These are phyloP conservation scores for Beta corolliflora DNA, from an alignment of 179 eudicot genomes.

Conservation along the genomic window DNA sequence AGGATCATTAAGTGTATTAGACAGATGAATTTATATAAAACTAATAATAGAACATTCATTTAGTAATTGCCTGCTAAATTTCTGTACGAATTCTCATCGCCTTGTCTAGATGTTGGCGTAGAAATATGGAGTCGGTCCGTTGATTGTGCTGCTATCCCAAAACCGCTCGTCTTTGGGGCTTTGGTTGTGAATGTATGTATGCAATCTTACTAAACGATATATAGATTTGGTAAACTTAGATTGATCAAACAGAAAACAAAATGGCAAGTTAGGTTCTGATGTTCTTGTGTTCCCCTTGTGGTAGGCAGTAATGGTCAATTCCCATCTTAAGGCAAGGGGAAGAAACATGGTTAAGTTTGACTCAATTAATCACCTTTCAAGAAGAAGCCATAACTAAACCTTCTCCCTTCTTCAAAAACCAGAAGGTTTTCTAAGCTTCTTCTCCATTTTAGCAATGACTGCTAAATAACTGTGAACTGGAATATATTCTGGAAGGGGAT, in stretches of 20 bases:
- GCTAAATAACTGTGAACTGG: too few species aligned
- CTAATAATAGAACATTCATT: conserved; percentile 31
- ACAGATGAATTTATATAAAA: conserved; percentile 20
- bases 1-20: conserved; percentile 22
- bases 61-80: conserved; percentile 3
- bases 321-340: too few species aligned
- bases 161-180: not conserved
- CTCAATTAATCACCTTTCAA: not conserved
- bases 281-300: too few species aligned
- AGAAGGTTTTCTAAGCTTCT: not conserved
- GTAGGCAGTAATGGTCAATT: too few species aligned
- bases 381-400: not conserved
- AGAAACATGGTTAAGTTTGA: too few species aligned
- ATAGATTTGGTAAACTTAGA: too few species aligned
- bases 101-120: not conserved
- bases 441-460: too few species aligned
- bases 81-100: conserved; percentile 9
- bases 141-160: not conserved
- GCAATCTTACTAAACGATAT: too few species aligned
- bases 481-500: too few species aligned
- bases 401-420: not conserved
- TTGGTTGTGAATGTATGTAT: not conserved
- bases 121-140: conserved; percentile 2
- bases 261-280: not conserved
- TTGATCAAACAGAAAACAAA: too few species aligned